Evolutionary conservation across 2,329 filamentous ascomycete species (phyloP).

Genomic region (Hortaea sp.): DNA sequence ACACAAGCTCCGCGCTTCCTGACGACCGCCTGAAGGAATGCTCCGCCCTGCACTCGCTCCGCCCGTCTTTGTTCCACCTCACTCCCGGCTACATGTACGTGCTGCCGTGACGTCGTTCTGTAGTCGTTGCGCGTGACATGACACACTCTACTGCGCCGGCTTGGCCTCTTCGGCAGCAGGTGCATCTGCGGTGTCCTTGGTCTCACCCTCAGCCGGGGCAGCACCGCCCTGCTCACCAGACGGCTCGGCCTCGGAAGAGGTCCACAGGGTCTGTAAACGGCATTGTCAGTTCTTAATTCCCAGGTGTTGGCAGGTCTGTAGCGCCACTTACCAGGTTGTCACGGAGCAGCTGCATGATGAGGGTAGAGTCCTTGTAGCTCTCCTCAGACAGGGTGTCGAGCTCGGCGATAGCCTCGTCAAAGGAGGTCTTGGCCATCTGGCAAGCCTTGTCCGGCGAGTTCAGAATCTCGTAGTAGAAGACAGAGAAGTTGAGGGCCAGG

Average conservation of each 20-base stretch:
- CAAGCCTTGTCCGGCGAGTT: slow-evolving; percentile 97
- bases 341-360: slow-evolving; percentile 97
- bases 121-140: slow-evolving; percentile 1
- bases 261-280: slow-evolving; percentile 79
- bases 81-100: slow-evolving; percentile 1
- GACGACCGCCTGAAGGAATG: slow-evolving; percentile 7
- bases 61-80: background rate
- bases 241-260: slow-evolving; percentile 92
- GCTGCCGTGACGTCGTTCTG: slow-evolving; percentile 5
- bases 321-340: slow-evolving; percentile 67
- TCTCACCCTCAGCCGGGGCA: slow-evolving; percentile 30
- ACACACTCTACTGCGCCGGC: slow-evolving; percentile 29
- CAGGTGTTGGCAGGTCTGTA: background rate
- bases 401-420: slow-evolving; percentile 94
- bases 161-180: slow-evolving; percentile 44
- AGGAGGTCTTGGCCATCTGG: slow-evolving; percentile 92
- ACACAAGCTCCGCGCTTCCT: background rate
- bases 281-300: background rate
- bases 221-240: slow-evolving; percentile 38
- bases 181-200: slow-evolving; percentile 46
- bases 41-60: slow-evolving; percentile 1
- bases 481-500: slow-evolving; percentile 90
- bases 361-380: slow-evolving; percentile 97
- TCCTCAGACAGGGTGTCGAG: slow-evolving; percentile 95
- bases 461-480: slow-evolving; percentile 99